Evolutionary conservation across 805 yeast genomes (phyloP), one percentile per base, ranked within the genome.

Genomic region (Dipodascopsis tothii): DNA sequence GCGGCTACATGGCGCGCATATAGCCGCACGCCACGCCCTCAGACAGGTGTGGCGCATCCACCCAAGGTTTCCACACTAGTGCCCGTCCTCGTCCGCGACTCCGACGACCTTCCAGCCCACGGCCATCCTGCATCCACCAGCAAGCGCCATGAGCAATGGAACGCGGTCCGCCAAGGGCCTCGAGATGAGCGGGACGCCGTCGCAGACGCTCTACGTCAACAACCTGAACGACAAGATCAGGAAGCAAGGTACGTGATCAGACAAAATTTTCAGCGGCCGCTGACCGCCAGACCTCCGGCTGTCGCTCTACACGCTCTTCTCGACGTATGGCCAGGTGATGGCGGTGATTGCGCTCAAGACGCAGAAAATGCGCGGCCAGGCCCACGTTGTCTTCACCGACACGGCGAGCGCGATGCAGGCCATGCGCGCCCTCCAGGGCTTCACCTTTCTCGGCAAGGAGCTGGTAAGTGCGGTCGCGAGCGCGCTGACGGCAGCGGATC

Each of bases 291-390:
- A 65, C 40, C 57, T 69, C 40, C 52, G 60, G 37, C 39, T 48
- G 20, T 51, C 57, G 17, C 54, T 68, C 36, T 67, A 66, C 51
- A 40, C 63, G 54, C 55, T 67, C 6, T 68, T 67, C 51, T 56
- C 67, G n/a, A 42, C 58, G 2, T 65, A 60, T 42, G 72, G 72
- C 20, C 59, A 52, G 14, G 53, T 68, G 3, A 34, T 65, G 2
- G 64, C 62, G 22, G 43, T 68, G 14, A 62, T 67, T 20, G 61
- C 68, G 3, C 50, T 58, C 45, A 65, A 64, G 40, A 59, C 66
- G 16, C 56, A 60, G 21, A 54, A 52, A 37, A 66, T 68, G 71
- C 54, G 72, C 5, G 72, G 72, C 19, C 73, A 68, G 55, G 72
- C 73, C 2, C 68, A 63, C 39, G 44, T 69, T 6, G 70, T 60